Percentiles rank a stretch among this genome's conserved stretches.
These are phyloP conservation scores for Rhizopogon sp. DNA, from an alignment of 768 basidiomycete genomes.

Conservation along the genomic window DNA sequence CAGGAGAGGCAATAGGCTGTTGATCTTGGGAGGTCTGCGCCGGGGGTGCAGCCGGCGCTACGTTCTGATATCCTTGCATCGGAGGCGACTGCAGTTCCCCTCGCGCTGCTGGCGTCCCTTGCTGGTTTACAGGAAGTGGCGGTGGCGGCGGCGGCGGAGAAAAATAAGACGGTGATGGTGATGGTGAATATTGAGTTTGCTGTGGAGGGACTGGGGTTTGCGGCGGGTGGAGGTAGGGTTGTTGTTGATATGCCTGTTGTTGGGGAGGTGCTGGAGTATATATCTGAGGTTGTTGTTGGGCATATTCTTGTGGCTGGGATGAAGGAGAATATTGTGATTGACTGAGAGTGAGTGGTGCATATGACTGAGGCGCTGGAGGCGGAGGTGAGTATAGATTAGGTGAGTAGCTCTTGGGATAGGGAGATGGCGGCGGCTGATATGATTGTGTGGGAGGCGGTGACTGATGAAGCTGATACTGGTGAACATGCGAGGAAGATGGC, in stretches of 20 bases:
- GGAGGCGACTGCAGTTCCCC: not conserved
- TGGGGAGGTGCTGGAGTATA: constrained; percentile 10
- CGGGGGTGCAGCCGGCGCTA: not conserved
- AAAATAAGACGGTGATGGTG: not conserved
- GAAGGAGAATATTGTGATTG: constrained; percentile 8
- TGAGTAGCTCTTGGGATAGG: constrained; percentile 16
- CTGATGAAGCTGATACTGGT: constrained; percentile 11
- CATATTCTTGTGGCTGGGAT: not conserved
- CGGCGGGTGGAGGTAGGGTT: too few species aligned
- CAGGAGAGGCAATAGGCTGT: constrained; percentile 6
- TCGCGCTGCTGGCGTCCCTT: not conserved
- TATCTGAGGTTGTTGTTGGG: constrained; percentile 12
- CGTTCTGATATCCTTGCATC: not conserved
- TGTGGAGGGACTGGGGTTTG: not conserved
- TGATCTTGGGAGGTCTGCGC: constrained; percentile 1
- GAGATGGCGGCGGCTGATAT: constrained; percentile 25
- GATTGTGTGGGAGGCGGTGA: not conserved
- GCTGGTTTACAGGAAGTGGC: constrained; percentile 1
- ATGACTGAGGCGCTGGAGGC: constrained; percentile 8
- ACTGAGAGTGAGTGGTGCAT: not conserved
- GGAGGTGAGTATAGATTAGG: constrained; percentile 11
- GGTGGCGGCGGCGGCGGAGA: constrained; percentile 16
- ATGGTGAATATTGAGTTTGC: constrained; percentile 7
- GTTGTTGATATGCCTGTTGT: not conserved
- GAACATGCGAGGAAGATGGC: constrained; percentile 3